Evolutionary conservation across 257 asterid species (phyloP), one percentile per base, ranked within the genome.

Genomic region (Rehmannia glutinosa): DNA sequence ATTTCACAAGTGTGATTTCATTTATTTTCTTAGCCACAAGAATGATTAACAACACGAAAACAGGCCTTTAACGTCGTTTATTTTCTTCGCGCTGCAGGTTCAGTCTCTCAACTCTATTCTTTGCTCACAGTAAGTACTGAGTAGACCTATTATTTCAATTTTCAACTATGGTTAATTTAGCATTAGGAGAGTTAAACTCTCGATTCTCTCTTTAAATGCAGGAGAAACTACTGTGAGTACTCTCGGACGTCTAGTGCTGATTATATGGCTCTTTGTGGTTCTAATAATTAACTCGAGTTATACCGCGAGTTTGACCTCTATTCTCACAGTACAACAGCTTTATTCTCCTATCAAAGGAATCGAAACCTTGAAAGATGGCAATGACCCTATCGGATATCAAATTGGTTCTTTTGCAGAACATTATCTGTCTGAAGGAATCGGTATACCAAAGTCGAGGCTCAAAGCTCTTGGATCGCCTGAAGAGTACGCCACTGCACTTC

Each of bases 191-290:
- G n/a, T 74, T 55, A 0, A 57, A 53, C 36, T 58, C 53, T 62
- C 2, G 66, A 63, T 6, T 64, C 38, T 43, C 42, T 47, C 15
- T 13, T 17, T 30, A 6, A 68, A 25, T 50, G 72, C 84, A 85
- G 92, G 77, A 15, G 92, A 85, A 76, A 83, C 66, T 19, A 83
- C 88, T 1, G 78, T 78, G 66, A 81, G 89, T 53, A 80, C 84
- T 6, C 82, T 81, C 0, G 92, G 85, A 8, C 89, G 92, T n/a
- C 28, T 64, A 3, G 92, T 85, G 54, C 83, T 85, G 60, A 52
- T 85, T 65, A 60, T 81, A 67, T 85, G 92, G 92, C 89, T 85
- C 15, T 85, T 85, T 33, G 89, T 85, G 62, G 92, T 85, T 21
- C 81, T 85, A 51, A 83, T 85, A 41, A 81, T 85, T 28, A 85